These are phyloP conservation scores for Caryopteris hybrid DNA, from an alignment of 305 asterid genomes.

Conservation along the genomic window DNA sequence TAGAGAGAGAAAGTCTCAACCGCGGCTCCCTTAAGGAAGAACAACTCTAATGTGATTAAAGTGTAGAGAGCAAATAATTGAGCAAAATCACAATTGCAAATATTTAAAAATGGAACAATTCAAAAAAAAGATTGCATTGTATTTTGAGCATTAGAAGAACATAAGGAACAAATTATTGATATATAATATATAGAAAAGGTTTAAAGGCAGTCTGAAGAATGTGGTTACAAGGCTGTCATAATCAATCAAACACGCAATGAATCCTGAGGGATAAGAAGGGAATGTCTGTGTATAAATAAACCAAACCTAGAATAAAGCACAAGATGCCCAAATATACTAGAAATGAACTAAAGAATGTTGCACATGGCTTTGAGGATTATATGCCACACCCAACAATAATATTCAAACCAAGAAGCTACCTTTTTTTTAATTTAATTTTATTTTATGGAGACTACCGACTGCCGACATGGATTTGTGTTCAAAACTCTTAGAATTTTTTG, in stretches of 20 bases:
- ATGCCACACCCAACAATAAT: constrained; percentile 1
- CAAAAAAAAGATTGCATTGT: too few relatives aligned
- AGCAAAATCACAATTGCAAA: too few relatives aligned
- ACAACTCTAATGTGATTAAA: too few relatives aligned
- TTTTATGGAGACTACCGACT: too few relatives aligned
- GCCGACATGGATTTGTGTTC: background rate
- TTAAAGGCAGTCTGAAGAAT: constrained; percentile 26
- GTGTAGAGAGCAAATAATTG: too few relatives aligned
- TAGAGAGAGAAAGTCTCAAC: too few relatives aligned
- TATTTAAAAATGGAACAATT: too few relatives aligned
- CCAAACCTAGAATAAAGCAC: constrained; percentile 23
- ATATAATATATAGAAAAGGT: background rate
- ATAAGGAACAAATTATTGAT: too few relatives aligned
- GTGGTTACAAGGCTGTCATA: constrained; percentile 34
- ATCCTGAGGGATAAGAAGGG: constrained; percentile 19
- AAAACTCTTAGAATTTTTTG: background rate
- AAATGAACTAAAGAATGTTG: constrained; percentile 14
- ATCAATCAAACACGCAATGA: constrained; percentile 37
- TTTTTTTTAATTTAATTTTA: too few relatives aligned
- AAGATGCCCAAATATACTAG: constrained; percentile 7
- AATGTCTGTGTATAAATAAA: background rate
- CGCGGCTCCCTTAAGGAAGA: too few relatives aligned
- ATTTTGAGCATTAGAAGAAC: too few relatives aligned
- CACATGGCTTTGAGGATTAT: constrained; percentile 21
- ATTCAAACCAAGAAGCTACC: background rate